phyloP scores from a whole-genome alignment of 2,329 filamentous ascomycete species.

The Domatiomyces globalis region DNA sequence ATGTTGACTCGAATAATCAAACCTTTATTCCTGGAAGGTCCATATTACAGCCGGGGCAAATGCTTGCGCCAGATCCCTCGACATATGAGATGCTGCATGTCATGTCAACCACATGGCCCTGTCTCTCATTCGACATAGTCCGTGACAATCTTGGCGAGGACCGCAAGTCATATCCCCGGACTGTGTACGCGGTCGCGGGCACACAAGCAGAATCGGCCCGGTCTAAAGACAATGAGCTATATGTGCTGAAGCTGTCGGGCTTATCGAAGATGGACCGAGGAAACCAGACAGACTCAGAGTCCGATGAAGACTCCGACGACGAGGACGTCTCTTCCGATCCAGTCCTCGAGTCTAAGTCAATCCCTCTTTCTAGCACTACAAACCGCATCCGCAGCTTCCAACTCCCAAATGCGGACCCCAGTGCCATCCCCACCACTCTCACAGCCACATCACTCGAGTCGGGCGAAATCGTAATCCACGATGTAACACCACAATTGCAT shows the following conservation, averaged over 20 bases:
- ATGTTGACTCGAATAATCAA: slow-evolving; percentile 62
- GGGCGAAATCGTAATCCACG: slow-evolving; percentile 71
- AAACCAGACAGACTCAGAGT: slow-evolving; percentile 54
- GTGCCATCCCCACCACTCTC: slow-evolving; percentile 62
- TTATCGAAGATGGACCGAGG: slow-evolving; percentile 72
- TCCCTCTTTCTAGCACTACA: slow-evolving; percentile 73
- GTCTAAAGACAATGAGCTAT: slow-evolving; percentile 76
- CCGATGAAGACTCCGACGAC: slow-evolving; percentile 55
- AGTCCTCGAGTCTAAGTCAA: slow-evolving; percentile 81
- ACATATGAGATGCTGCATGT: slow-evolving; percentile 97
- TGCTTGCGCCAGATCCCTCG: slow-evolving; percentile 77
- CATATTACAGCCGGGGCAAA: slow-evolving; percentile 81
- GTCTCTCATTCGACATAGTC: slow-evolving; percentile 87
- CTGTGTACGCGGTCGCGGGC: slow-evolving; percentile 85
- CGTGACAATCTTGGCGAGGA: slow-evolving; percentile 74
- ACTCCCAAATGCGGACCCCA: slow-evolving; percentile 49
- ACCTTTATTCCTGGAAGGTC: slow-evolving; percentile 93
- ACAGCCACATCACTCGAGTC: slow-evolving; percentile 90
- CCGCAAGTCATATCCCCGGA: slow-evolving; percentile 85
- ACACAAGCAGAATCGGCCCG: slow-evolving; percentile 72
- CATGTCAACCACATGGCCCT: slow-evolving; percentile 89
- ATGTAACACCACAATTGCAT: slow-evolving; percentile 75
- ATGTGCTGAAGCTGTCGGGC: slow-evolving; percentile 93
- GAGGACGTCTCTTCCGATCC: slow-evolving; percentile 60
- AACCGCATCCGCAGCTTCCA: slow-evolving; percentile 89